phyloP scores from a whole-genome alignment of 2,329 filamentous ascomycete genomes.

The Curvularia sp. region DNA sequence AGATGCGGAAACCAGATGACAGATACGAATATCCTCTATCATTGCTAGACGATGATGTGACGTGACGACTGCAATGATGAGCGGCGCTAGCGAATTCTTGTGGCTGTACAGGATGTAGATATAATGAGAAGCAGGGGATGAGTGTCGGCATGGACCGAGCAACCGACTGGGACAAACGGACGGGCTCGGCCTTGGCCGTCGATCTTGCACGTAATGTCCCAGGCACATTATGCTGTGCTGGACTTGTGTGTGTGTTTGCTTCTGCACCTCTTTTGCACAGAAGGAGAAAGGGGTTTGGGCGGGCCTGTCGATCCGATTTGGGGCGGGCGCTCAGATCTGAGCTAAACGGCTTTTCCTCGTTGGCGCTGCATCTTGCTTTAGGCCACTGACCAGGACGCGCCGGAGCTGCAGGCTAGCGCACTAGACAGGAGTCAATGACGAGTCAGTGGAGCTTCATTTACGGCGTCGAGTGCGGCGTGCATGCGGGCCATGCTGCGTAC shows the following conservation, averaged over 20 bases:
- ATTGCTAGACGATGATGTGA: background rate
- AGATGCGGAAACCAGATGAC: background rate
- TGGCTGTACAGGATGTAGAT: background rate
- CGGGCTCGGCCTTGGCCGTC: slow-evolving; percentile 8
- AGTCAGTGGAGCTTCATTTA: slow-evolving; percentile 22
- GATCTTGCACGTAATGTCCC: slow-evolving; percentile 11
- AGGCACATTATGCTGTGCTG: slow-evolving; percentile 16
- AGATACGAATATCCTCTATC: background rate
- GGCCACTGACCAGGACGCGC: slow-evolving; percentile 18
- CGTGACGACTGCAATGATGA: slow-evolving; percentile 17
- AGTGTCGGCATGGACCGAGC: slow-evolving; percentile 14
- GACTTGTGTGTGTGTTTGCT: slow-evolving; percentile 13
- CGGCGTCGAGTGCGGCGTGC: slow-evolving; percentile 4
- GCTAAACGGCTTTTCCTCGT: slow-evolving; percentile 40
- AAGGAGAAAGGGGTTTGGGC: slow-evolving; percentile 35
- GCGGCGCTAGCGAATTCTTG: slow-evolving; percentile 4
- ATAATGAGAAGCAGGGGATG: background rate
- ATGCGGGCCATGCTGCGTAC: background rate
- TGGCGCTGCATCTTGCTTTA: slow-evolving; percentile 44
- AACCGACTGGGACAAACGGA: slow-evolving; percentile 2
- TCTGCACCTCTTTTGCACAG: slow-evolving; percentile 25
- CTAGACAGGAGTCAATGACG: slow-evolving; percentile 22
- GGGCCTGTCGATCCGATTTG: slow-evolving; percentile 46
- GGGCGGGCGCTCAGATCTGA: slow-evolving; percentile 41
- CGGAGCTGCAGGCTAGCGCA: slow-evolving; percentile 22